Evolutionary conservation across 2,329 filamentous ascomycete species (phyloP).

Genomic region (Rachicladosporium sp.): DNA sequence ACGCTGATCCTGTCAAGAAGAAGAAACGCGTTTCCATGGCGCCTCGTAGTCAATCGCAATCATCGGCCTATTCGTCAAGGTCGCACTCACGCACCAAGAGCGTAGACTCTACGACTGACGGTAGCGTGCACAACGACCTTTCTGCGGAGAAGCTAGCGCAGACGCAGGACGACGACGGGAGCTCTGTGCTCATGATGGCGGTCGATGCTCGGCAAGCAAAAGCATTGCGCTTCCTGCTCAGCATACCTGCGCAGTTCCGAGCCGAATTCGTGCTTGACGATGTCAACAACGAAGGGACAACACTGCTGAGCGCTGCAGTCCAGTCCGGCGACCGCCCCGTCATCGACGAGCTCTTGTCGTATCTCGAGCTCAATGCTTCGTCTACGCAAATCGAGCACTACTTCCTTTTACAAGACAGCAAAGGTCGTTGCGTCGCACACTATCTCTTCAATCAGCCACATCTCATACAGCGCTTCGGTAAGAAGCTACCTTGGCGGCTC

Average conservation of each 20-base stretch:
- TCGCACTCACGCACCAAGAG: constrained; percentile 70
- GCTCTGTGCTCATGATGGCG: constrained; percentile 59
- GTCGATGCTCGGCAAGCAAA: constrained; percentile 51
- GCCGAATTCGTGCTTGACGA: constrained; percentile 63
- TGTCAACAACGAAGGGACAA: constrained; percentile 79
- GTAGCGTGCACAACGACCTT: constrained; percentile 66
- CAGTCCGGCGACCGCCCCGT: constrained; percentile 68
- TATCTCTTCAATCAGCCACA: constrained; percentile 87
- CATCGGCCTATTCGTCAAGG: constrained; percentile 61
- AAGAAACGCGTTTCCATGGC: constrained; percentile 81
- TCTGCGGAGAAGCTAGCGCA: constrained; percentile 68
- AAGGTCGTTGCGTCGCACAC: constrained; percentile 84
- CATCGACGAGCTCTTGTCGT: constrained; percentile 63
- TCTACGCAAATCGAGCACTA: constrained; percentile 52
- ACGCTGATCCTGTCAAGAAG: constrained; percentile 35
- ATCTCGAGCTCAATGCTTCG: constrained; percentile 46
- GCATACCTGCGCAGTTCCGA: constrained; percentile 64
- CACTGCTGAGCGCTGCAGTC: constrained; percentile 76
- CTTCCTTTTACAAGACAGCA: constrained; percentile 62
- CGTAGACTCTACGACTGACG: constrained; percentile 56
- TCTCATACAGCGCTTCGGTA: constrained; percentile 65
- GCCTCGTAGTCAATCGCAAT: constrained; percentile 67
- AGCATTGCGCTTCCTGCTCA: constrained; percentile 67
- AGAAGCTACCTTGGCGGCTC: constrained; percentile 72
- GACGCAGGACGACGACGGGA: constrained; percentile 56